These are phyloP conservation scores for Fereydounia khargensis DNA, from an alignment of 1,284 basidiomycete species.

Conservation along the genomic window DNA sequence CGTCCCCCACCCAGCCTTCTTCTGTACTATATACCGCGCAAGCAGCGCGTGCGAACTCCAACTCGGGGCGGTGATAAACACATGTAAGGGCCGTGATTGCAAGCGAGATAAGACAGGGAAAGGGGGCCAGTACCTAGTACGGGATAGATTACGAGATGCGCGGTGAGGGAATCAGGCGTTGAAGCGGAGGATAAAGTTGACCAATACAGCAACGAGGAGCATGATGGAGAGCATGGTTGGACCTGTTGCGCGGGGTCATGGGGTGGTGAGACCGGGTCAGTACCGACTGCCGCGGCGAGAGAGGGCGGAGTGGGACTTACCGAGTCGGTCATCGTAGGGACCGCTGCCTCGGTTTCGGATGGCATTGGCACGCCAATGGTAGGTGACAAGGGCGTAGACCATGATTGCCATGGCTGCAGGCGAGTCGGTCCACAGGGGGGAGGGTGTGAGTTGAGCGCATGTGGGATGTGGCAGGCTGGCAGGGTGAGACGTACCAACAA, in stretches of 20 bases:
- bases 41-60: no score
- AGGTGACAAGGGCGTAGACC: conserved; percentile 90
- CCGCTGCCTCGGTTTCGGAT: conserved; percentile 88
- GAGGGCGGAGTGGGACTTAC: conserved; percentile 59
- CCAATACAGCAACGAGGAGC: conserved; percentile 54
- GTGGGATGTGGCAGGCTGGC: background rate
- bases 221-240: conserved; percentile 55
- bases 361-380: conserved; percentile 91
- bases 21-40: no score
- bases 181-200: conserved; percentile 58
- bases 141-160: no score
- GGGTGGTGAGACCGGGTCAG: no score
- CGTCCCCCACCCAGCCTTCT: no score
- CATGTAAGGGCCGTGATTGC: no score
- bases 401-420: conserved; percentile 86
- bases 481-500: conserved; percentile 61
- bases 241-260: conserved; percentile 17
- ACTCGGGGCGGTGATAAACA: no score
- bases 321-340: conserved; percentile 93
- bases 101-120: no score
- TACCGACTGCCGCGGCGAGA: no score
- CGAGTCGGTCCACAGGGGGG: background rate
- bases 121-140: no score
- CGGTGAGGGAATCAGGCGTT: conserved; percentile 10
- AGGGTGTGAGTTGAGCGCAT: background rate